Evolutionary conservation across 345 rosid species (phyloP).

Genomic region (Eucalyptus dawsonii): DNA sequence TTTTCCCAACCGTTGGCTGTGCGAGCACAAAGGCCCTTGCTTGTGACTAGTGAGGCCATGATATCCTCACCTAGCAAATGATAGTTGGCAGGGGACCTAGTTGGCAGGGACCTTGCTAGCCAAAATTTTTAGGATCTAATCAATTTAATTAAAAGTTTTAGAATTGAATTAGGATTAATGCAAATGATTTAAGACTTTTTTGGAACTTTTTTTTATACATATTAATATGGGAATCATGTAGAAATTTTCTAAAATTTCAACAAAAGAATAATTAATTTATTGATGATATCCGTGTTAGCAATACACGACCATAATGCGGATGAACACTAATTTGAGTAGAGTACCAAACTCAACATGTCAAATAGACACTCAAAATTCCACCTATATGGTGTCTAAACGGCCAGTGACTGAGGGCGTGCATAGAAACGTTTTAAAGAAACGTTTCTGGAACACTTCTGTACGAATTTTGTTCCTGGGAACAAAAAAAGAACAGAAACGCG

Average conservation of each 20-base stretch:
- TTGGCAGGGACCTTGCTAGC: too few species aligned
- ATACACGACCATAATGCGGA: not conserved
- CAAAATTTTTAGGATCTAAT: too few species aligned
- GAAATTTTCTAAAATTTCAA: not conserved
- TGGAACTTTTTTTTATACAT: too few species aligned
- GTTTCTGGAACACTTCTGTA: too few species aligned
- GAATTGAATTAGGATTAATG: too few species aligned
- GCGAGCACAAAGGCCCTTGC: not conserved
- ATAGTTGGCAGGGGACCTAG: too few species aligned
- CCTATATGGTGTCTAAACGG: not conserved
- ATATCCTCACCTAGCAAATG: not conserved
- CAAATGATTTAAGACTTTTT: too few species aligned
- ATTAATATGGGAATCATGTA: not conserved
- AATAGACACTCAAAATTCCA: not conserved
- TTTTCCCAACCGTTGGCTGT: not conserved
- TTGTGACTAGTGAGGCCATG: not conserved
- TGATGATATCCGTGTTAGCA: not conserved
- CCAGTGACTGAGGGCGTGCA: too few species aligned
- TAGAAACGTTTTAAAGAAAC: too few species aligned
- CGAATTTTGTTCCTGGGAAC: too few species aligned
- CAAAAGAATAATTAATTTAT: not conserved
- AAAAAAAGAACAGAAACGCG: too few species aligned
- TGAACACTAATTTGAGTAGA: not conserved
- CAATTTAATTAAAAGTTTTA: too few species aligned
- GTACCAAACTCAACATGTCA: not conserved